phyloP scores from a whole-genome alignment of 495 filamentous ascomycete genomes.

The Filosporella fistucella region DNA sequence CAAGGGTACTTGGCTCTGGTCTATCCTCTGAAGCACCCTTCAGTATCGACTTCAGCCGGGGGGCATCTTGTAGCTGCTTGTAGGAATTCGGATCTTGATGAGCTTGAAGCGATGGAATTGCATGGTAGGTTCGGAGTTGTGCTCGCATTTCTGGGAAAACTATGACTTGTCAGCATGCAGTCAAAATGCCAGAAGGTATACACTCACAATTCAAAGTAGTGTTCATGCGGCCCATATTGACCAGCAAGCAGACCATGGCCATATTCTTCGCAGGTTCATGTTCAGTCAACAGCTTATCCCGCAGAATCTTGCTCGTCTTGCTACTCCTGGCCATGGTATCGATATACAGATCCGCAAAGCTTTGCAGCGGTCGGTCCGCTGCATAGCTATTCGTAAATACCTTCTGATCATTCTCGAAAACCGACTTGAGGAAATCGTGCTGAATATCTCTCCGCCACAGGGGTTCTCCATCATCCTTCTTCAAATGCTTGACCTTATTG shows the following conservation, averaged over 20 bases:
- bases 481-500: conserved; percentile 92
- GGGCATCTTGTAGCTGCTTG: conserved; percentile 96
- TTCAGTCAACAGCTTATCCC: conserved; percentile 93
- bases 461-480: conserved; percentile 96
- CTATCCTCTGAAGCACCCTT: conserved; percentile 95
- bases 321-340: conserved; percentile 98
- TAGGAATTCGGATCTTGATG: conserved; percentile 93
- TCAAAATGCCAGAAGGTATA: neutral
- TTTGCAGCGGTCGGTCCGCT: conserved; percentile 66
- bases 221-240: conserved; percentile 98
- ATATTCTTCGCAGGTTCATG: conserved; percentile 89
- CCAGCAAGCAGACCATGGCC: conserved; percentile 98
- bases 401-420: conserved; percentile 81
- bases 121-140: conserved; percentile 95
- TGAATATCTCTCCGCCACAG: conserved; percentile 98
- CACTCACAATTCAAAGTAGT: conserved; percentile 91
- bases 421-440: conserved; percentile 85
- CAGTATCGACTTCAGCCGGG: conserved; percentile 91
- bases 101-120: conserved; percentile 92
- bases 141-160: conserved; percentile 99
- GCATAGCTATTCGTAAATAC: conserved; percentile 87
- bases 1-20: conserved; percentile 79
- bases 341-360: conserved; percentile 94
- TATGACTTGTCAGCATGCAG: conserved; percentile 36
- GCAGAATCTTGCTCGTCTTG: conserved; percentile 97